These are phyloP conservation scores for Thuja plicata DNA, from an alignment of 83 land plant species.

Conservation along the genomic window DNA sequence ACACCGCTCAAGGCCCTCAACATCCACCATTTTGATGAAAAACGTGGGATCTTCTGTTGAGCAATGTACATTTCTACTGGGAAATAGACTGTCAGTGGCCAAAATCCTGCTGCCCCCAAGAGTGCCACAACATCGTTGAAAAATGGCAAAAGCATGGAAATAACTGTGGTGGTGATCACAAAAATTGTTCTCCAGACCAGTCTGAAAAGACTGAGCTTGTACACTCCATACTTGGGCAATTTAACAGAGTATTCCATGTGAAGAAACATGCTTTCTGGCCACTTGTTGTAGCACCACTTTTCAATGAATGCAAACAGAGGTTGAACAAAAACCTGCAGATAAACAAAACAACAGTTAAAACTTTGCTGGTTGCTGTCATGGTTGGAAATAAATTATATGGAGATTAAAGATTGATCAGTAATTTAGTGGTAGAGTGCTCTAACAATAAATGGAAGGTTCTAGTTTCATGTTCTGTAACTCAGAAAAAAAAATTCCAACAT, in stretches of 20 bases:
- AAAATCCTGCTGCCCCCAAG: slow-evolving; percentile 66
- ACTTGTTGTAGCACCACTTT: slow-evolving; percentile 22
- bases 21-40: slow-evolving; percentile 52
- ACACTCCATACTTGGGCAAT: background rate
- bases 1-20: slow-evolving; percentile 47
- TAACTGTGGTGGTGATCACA: slow-evolving; percentile 58
- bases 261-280: slow-evolving; percentile 36
- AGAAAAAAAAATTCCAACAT: too few relatives aligned
- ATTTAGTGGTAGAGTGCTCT: too few relatives aligned
- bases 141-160: slow-evolving; percentile 70
- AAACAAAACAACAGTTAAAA: too few relatives aligned
- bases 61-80: slow-evolving; percentile 71
- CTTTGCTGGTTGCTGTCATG: too few relatives aligned
- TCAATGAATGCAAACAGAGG: slow-evolving; percentile 76
- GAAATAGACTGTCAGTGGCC: slow-evolving; percentile 72
- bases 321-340: slow-evolving; percentile 46
- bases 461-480: too few relatives aligned
- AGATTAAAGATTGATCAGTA: too few relatives aligned
- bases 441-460: too few relatives aligned
- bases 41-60: slow-evolving; percentile 49
- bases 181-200: slow-evolving; percentile 64
- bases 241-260: slow-evolving; percentile 10
- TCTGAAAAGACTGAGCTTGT: slow-evolving; percentile 51
- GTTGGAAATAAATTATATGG: too few relatives aligned
- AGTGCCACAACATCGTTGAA: slow-evolving; percentile 66